Base-by-base conservation (phyloP, 371 early-diverging fungal species). In the Choanephora cucurbitarum region DNA sequence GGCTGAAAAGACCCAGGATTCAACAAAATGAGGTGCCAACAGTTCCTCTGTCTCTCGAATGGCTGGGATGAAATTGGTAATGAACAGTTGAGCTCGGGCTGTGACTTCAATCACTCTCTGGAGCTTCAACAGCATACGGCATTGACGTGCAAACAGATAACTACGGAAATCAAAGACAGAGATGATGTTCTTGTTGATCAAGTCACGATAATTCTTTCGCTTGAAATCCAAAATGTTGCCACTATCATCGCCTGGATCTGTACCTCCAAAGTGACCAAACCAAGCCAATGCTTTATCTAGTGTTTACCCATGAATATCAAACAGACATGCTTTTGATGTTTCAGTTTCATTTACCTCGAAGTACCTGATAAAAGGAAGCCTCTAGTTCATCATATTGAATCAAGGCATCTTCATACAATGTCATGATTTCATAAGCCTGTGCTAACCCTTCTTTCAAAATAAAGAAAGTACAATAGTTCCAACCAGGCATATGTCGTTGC, bases 391-490 rank as follows among this genome's bases (percentile, higher is more conserved):
- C 98, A 58, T 96, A 97, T 60, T 93, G 92, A 21, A 90, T 74
- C 46, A 96, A 67, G 2, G 97, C 94, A 49, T 94, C 96, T 49
- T 93, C 95, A 48, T 82, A 80, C 44, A 95, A 64, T 23, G 85
- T 89, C 86, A 96, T 85, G 49, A 88, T 82, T 62, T 93, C 93
- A 75, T 85, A 95, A 5, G 93, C 84, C 43, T 83, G 83, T n/a
- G 93, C 92, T 18, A 95, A 69, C 0, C 89, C 89, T 71, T 97
- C 97, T 64, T 97, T 98, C 51, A 93, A 63, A 33, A 96, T 86
- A 61, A 98, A 98, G 70, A 93, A 97, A 14, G 87, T 89, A 72
- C 96, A 96, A 67, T 94, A 98, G 69, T 98, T 98, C 97, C 97
- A 98, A 1, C 98, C 98, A 7, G 97, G 96, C 81, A 95, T 83